Conservation (phyloP, 1,284 basidiomycete genomes). For the Leccinum variabile region DNA sequence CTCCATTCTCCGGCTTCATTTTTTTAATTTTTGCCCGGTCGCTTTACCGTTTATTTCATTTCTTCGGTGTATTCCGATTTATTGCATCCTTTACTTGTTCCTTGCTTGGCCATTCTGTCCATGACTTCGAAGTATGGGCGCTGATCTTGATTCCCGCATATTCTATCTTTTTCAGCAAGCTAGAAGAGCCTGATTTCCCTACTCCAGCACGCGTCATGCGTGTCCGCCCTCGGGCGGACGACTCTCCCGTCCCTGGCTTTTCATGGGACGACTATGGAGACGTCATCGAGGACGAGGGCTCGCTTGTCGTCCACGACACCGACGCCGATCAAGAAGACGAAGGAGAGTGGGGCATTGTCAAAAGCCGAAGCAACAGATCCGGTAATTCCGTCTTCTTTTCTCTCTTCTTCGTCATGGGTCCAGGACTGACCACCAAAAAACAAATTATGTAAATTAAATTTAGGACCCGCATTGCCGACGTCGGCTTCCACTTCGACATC, state of each 20-base stretch:
- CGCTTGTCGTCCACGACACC: conserved; percentile 41
- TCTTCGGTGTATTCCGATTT: not conserved
- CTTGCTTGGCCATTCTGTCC: not conserved
- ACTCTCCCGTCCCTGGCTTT: conserved; percentile 62
- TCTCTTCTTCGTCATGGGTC: not conserved
- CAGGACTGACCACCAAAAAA: not conserved
- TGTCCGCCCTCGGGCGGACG: conserved; percentile 52
- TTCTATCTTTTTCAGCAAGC: conserved; percentile 47
- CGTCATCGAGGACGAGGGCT: conserved; percentile 43
- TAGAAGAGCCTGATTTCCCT: conserved; percentile 57
- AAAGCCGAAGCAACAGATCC: conserved; percentile 44
- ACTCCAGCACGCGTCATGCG: conserved; percentile 61
- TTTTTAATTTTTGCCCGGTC: not conserved
- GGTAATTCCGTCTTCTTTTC: conserved; percentile 38
- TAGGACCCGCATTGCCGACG: conserved; percentile 19
- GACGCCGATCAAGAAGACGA: conserved; percentile 48
- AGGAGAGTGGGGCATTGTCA: conserved; percentile 71
- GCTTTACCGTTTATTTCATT: conserved; percentile 2
- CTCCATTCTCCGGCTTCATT: not conserved
- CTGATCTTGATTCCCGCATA: conserved; percentile 16
- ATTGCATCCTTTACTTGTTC: not conserved
- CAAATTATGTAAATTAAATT: not conserved
- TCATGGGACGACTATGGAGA: conserved; percentile 78
- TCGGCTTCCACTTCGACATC: conserved; percentile 21
- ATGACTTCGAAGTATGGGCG: not conserved